Evolutionary conservation across 2,329 filamentous ascomycete genomes (phyloP), one percentile per base, ranked within the genome.

Genomic region (Diplodia mutila): DNA sequence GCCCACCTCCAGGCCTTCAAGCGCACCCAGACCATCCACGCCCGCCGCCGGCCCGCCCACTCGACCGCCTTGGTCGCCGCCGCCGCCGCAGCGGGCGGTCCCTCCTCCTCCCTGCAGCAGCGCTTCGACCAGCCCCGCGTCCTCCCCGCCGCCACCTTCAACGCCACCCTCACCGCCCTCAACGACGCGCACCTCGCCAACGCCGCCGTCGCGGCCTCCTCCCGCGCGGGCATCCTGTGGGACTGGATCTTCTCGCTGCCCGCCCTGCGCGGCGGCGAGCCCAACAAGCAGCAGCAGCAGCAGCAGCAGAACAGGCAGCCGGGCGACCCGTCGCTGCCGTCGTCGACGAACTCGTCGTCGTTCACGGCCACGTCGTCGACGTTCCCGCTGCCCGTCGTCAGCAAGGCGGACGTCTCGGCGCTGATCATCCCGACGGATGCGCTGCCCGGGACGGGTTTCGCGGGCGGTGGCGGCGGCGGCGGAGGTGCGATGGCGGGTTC

Each of bases 231-330:
- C 16, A 78, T 91, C 42, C 1, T 46, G 0, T 86, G 94, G 73
- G 88, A 90, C 69, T 94, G 92, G 90, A 75, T 97, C 1, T 92
- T 97, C 75, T 79, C 83, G 1, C 84, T 93, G 0, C 82, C 85
- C 0, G 70, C 85, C 68, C 74, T 91, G 81, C 25, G 68, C 76
- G 72, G 74, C 79, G 77, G 74, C 54, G 73, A 73, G 4, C 48
- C 32, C 32, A 34, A 34, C 3, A 9, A 34, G 11, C 9, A 54
- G 5, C 51, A 37, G 37, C 42, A 46, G 7, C 39, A 46, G 7
- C 42, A n/a, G 4, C 42, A 46, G 4, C 11, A 37, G 2, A 16
- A 37, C 8, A 7, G 12, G 14, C 51, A 6, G 27, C 6, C 29
- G 29, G 29, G 29, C 29, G 29, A 8, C 2, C 4, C 23, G 48